Conservation (phyloP, 179 eudicot species). For the Patellifolia procumbens region DNA sequence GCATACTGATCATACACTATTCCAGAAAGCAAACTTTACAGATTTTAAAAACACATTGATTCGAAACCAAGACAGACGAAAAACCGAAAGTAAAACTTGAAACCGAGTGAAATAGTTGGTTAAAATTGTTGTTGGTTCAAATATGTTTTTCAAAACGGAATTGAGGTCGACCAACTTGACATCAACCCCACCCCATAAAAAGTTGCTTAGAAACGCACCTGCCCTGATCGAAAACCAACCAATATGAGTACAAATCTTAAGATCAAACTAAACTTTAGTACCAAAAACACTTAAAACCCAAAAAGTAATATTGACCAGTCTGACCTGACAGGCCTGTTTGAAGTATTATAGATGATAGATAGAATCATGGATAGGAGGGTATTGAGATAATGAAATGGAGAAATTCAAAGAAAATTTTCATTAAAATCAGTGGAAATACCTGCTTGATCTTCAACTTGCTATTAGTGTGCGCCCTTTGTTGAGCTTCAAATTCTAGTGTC, state of each 20-base stretch:
- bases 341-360: background rate
- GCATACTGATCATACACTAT: too few species aligned
- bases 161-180: too few species aligned
- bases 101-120: too few species aligned
- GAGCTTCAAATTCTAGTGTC: slow-evolving; percentile 40
- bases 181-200: too few species aligned
- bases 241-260: background rate
- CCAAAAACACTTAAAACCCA: background rate
- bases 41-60: too few species aligned
- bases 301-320: background rate
- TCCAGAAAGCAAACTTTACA: too few species aligned
- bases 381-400: background rate
- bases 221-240: too few species aligned
- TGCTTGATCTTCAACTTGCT: slow-evolving; percentile 54
- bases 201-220: too few species aligned
- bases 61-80: too few species aligned
- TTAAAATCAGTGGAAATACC: slow-evolving; percentile 30
- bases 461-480: slow-evolving; percentile 31
- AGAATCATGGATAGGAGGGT: background rate
- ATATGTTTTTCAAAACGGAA: too few species aligned
- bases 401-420: background rate
- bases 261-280: background rate
- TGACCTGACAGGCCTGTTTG: background rate
- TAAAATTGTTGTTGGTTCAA: too few species aligned
- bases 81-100: too few species aligned